These are phyloP conservation scores for Juncus inflexus DNA, from an alignment of 176 grass and related monocot genomes.

Conservation along the genomic window DNA sequence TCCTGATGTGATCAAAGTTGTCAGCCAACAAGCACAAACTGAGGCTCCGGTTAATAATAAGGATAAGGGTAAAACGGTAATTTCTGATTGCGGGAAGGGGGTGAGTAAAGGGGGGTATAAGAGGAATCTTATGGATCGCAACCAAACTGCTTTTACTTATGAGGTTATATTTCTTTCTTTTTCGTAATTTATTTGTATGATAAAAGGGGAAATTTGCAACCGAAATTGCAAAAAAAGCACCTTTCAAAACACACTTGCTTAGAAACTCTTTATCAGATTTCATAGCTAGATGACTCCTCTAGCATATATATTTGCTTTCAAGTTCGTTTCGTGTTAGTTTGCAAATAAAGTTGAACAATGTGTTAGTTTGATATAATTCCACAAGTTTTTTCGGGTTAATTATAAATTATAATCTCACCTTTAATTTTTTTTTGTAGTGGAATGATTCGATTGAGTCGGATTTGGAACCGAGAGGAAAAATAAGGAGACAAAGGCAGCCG, in stretches of 20 bases:
- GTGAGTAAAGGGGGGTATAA: not conserved
- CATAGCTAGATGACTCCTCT: too few relatives aligned
- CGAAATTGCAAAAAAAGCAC: not conserved
- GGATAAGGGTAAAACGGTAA: slow-evolving; percentile 6
- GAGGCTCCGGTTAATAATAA: not conserved
- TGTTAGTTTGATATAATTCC: too few relatives aligned
- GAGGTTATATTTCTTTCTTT: slow-evolving; percentile 17
- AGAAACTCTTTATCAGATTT: too few relatives aligned
- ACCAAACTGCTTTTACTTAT: slow-evolving; percentile 28
- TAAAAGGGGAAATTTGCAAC: not conserved
- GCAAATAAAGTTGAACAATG: too few relatives aligned
- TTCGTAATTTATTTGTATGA: not conserved
- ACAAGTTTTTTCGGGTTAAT: too few relatives aligned
- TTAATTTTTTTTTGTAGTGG: too few relatives aligned
- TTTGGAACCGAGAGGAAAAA: too few relatives aligned
- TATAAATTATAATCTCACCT: too few relatives aligned
- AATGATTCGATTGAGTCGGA: too few relatives aligned
- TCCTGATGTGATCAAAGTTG: slow-evolving; percentile 20
- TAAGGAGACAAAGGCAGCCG: too few relatives aligned
- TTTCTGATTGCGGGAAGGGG: not conserved
- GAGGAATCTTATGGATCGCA: slow-evolving; percentile 27
- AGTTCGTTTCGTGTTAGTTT: too few relatives aligned
- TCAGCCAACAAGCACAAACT: not conserved
- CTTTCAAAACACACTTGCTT: not conserved
- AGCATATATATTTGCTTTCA: too few relatives aligned